phyloP scores from a whole-genome alignment of 805 yeast genomes.

The Monosporozyma siamensis region DNA sequence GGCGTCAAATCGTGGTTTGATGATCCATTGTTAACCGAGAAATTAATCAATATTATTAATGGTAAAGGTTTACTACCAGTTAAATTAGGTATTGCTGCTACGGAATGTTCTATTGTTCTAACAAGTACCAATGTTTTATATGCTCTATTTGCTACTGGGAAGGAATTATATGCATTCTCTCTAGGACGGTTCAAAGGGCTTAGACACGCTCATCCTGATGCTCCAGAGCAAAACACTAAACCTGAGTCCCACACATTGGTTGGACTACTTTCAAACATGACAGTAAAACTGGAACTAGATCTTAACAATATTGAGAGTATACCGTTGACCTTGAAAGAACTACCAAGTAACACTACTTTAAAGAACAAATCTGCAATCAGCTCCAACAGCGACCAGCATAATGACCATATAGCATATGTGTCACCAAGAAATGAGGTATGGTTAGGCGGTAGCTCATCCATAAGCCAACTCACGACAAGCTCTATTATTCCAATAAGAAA shows the following conservation, averaged over 20 bases:
- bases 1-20: slow-evolving; percentile 16
- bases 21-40: slow-evolving; percentile 10
- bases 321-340: neutral
- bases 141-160: neutral
- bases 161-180: neutral
- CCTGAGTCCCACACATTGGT: neutral
- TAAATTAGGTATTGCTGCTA: neutral
- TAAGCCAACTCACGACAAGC: neutral
- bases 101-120: neutral
- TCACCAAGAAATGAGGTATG: neutral
- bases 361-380: neutral
- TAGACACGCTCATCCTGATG: neutral
- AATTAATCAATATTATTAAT: slow-evolving; percentile 8
- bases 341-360: neutral
- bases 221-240: neutral
- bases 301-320: neutral
- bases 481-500: slow-evolving; percentile 1
- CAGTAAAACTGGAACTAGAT: neutral
- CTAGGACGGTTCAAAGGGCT: slow-evolving; percentile 1
- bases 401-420: neutral
- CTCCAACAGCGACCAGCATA: neutral
- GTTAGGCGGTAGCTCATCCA: slow-evolving; percentile 3
- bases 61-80: slow-evolving; percentile 6
- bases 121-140: neutral
- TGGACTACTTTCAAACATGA: neutral